A percentile compares a stretch with the other conserved stretches of the same genome.
Evolutionary conservation across 208 protist species (phyloP).

Genomic region (Strigomonas oncopelti): DNA sequence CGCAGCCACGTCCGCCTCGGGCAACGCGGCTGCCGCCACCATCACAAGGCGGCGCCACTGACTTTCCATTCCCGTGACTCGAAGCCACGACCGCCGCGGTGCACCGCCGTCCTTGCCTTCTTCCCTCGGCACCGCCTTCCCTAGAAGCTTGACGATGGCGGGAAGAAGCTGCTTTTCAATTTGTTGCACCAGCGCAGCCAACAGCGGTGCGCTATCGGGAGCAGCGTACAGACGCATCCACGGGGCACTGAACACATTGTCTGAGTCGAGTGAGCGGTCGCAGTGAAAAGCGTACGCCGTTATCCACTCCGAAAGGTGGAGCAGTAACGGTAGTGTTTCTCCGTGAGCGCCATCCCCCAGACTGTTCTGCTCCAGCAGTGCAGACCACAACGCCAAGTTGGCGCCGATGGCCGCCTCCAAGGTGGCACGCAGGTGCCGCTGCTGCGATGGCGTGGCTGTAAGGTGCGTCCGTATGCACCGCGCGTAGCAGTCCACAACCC

Average conservation of each 20-base stretch:
- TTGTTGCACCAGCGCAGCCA: neutral
- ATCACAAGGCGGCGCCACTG: constrained; percentile 8
- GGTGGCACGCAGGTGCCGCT: neutral
- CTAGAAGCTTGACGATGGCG: neutral
- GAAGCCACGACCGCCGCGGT: constrained; percentile 10
- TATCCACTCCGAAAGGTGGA: neutral
- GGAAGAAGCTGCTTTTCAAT: neutral
- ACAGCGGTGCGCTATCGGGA: too few relatives aligned
- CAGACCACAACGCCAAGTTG: neutral
- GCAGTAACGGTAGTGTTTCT: neutral
- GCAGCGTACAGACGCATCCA: neutral
- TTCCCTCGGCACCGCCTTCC: neutral
- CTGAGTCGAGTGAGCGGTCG: neutral
- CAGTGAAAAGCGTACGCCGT: neutral
- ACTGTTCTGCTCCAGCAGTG: neutral
- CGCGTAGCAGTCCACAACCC: neutral
- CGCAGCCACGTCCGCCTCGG: neutral
- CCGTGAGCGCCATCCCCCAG: neutral
- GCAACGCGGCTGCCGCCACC: neutral
- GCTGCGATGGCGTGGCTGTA: neutral
- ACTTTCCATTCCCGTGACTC: constrained; percentile 4
- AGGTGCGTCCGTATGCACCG: neutral
- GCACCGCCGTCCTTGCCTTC: neutral
- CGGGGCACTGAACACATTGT: neutral
- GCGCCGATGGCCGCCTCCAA: neutral